These are phyloP conservation scores for Xylariaceae sp. DNA, from an alignment of 2,329 filamentous ascomycete species.

Conservation along the genomic window DNA sequence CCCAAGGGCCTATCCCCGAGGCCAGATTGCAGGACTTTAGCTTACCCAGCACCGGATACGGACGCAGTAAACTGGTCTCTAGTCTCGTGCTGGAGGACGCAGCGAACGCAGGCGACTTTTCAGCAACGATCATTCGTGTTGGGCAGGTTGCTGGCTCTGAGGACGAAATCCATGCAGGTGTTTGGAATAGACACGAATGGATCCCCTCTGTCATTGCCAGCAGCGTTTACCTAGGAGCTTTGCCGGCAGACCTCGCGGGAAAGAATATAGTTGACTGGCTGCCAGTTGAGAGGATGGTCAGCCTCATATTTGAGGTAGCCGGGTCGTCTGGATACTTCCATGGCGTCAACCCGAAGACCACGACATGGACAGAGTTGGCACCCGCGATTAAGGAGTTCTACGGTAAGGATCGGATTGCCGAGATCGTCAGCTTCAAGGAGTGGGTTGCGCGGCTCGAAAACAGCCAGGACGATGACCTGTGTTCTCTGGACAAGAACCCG, in stretches of 20 bases:
- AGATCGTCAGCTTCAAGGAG: conserved; percentile 39
- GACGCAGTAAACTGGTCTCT: conserved; percentile 41
- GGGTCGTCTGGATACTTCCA: conserved; percentile 45
- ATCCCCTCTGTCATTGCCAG: conserved; percentile 49
- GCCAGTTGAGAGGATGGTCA: conserved; percentile 47
- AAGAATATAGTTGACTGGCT: conserved; percentile 51
- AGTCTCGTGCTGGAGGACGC: conserved; percentile 42
- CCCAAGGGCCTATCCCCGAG: conserved; percentile 36
- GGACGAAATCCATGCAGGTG: conserved; percentile 32
- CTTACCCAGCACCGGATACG: conserved; percentile 37
- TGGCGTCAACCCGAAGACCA: conserved; percentile 43
- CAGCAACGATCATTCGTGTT: conserved; percentile 40
- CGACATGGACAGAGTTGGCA: conserved; percentile 40
- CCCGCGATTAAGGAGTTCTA: conserved; percentile 40
- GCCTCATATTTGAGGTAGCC: conserved; percentile 44
- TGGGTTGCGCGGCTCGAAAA: conserved; percentile 46
- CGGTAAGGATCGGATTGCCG: conserved; percentile 33
- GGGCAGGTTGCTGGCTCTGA: conserved; percentile 46
- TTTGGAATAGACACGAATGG: conserved; percentile 58
- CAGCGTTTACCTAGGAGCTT: conserved; percentile 44
- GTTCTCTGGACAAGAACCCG: conserved; percentile 41
- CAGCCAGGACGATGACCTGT: conserved; percentile 33
- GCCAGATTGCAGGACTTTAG: conserved; percentile 31
- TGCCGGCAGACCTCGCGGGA: conserved; percentile 45
- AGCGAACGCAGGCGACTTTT: conserved; percentile 33